A percentile compares a stretch with the other conserved stretches of the same genome.
Conservation (phyloP, 495 filamentous ascomycete species). For the Tuber magnatum region DNA sequence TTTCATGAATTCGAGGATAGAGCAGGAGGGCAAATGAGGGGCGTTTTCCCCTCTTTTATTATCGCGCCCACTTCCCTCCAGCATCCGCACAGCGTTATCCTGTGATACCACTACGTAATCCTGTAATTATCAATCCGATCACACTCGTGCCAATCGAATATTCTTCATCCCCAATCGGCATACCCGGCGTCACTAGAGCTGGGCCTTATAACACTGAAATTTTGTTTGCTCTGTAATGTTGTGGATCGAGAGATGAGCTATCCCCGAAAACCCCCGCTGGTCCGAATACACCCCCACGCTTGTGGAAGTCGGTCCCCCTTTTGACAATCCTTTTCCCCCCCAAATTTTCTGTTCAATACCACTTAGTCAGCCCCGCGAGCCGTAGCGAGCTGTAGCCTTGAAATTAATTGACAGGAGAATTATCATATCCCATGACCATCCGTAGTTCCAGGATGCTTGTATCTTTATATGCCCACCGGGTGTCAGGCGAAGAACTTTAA, state of each 20-base stretch:
- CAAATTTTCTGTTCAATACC: not conserved
- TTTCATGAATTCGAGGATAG: not conserved
- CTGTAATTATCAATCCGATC: not conserved
- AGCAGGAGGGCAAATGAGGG: not conserved
- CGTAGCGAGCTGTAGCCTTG: not conserved
- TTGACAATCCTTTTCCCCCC: not conserved
- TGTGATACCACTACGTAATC: not conserved
- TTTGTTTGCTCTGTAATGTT: not conserved
- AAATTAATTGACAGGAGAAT: not conserved
- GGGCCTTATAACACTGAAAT: not conserved
- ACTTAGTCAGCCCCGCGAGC: not conserved
- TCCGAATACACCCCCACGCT: not conserved
- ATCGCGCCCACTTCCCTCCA: not conserved
- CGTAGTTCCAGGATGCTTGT: not conserved
- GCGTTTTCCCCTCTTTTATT: slow-evolving; percentile 5
- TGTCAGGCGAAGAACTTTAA: not conserved
- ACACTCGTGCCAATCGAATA: not conserved
- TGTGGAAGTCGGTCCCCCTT: not conserved
- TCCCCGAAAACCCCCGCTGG: not conserved
- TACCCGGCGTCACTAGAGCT: not conserved
- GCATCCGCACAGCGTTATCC: not conserved
- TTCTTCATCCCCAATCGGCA: not conserved
- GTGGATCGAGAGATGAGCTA: not conserved
- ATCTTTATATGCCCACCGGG: not conserved
- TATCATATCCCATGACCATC: not conserved